Percentiles rank a stretch among this genome's conserved stretches.
Conservation (phyloP, 345 rosid genomes). For the Citrus trifoliata region DNA sequence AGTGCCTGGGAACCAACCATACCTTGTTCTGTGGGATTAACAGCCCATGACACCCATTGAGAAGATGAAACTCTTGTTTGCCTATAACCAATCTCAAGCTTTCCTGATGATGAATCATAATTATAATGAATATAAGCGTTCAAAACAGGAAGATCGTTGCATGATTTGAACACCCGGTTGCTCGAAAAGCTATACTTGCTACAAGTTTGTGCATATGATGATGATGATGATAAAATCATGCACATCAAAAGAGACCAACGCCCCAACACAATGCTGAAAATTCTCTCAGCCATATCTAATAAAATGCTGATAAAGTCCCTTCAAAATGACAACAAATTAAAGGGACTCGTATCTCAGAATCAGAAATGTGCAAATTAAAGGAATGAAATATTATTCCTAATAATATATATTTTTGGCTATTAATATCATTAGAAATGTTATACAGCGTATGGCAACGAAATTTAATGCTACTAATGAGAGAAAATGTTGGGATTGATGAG, state of each 20-base stretch:
- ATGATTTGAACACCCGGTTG: constrained; percentile 57
- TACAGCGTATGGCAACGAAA: not conserved
- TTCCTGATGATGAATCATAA: constrained; percentile 48
- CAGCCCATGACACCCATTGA: constrained; percentile 89
- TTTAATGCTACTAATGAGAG: not conserved
- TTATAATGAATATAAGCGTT: constrained; percentile 71
- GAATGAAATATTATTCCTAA: not conserved
- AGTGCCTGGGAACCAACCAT: constrained; percentile 87
- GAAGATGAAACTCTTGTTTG: constrained; percentile 45
- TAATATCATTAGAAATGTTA: too few relatives aligned
- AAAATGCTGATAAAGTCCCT: not conserved
- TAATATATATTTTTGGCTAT: too few relatives aligned
- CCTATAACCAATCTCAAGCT: constrained; percentile 71
- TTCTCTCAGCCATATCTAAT: not conserved
- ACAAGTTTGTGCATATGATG: constrained; percentile 53
- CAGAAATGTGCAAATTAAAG: not conserved
- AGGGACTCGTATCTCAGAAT: not conserved
- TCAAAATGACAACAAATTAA: too few relatives aligned
- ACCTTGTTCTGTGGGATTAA: constrained; percentile 61
- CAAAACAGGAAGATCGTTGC: constrained; percentile 72
- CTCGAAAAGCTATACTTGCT: constrained; percentile 52
- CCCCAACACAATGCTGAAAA: not conserved
- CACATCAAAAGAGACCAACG: constrained; percentile 18
- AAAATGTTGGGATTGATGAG: not conserved
- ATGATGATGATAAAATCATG: constrained; percentile 15